Evolutionary conservation across 805 yeast genomes (phyloP), one percentile per base, ranked within the genome.

Genomic region (Maudiozyma bulderi): DNA sequence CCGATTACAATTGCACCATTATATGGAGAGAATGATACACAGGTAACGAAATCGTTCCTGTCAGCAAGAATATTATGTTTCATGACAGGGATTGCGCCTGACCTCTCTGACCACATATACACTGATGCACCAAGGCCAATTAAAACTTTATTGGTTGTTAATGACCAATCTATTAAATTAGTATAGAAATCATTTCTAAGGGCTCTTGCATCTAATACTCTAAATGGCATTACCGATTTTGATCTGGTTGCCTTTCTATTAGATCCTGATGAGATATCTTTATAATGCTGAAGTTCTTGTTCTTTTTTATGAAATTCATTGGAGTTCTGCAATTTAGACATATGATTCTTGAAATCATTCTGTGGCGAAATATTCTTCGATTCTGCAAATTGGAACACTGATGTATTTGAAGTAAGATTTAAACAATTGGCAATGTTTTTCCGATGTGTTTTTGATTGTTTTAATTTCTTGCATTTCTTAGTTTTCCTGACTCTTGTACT

Each of bases 101-200:
- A 60, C 8, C 60, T 63, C 44, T 74, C 78, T 10, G 76, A 73
- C 93, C 95, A 87, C 32, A 81, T 58, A 59, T 77, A 84, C 0
- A 77, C 82, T 5, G 73, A 65, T 3, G 70, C 57, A 0, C 79
- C 82, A 33, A 86, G 67, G 0, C 90, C 96, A 1, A 87, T 87
- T 0, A 82, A 82, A 0, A 86, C 67, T 28, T 68, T 69, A 40
- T 72, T 72, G 1, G 78, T 65, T 13, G 55, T 56, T 7, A 59
- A 60, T 0, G 89, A 79, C 95, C 95, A 87, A 5, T 87, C 76
- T 0, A 87, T 75, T 48, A 85, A 68, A 58, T 85, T 85, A 1
- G 86, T 75, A 64, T 87, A 88, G 59, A 81, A 87, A 61, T 88
- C 95, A 62, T 86, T 82, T 52, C 83, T 68, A 47, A 87, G 63